Evolutionary conservation across 805 yeast species (phyloP).

Genomic region (Candida railenensis): DNA sequence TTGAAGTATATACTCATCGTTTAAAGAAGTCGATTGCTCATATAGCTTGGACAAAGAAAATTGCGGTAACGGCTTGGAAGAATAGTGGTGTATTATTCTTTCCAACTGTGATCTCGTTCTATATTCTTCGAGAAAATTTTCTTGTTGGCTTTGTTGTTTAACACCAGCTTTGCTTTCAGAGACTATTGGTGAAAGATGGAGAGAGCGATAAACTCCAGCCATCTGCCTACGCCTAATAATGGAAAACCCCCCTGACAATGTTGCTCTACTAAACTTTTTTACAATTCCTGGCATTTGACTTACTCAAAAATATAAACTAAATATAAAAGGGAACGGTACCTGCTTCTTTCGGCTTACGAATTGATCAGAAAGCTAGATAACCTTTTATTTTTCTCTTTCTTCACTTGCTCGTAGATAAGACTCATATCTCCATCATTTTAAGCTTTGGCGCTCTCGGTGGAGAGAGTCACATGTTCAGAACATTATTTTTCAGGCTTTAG

Average conservation of each 20-base stretch:
- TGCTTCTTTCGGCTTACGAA: no score
- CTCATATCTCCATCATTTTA: not conserved
- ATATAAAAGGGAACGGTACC: no score
- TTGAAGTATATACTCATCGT: slow-evolving; percentile 32
- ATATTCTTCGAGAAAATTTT: slow-evolving; percentile 50
- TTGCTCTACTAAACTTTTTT: no score
- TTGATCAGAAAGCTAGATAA: no score
- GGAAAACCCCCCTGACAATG: no score
- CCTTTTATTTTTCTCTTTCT: no score
- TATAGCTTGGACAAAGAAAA: slow-evolving; percentile 52
- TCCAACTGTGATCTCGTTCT: slow-evolving; percentile 58
- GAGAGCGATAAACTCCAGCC: not conserved
- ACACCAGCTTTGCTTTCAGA: not conserved
- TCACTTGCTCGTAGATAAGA: slow-evolving; percentile 12
- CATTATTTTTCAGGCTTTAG: no score
- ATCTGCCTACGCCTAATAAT: no score
- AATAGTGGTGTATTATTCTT: slow-evolving; percentile 55
- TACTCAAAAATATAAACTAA: no score
- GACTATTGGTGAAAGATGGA: not conserved
- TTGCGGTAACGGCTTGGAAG: slow-evolving; percentile 51
- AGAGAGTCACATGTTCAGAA: no score
- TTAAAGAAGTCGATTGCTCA: slow-evolving; percentile 37
- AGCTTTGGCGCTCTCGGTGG: no score
- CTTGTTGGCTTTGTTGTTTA: slow-evolving; percentile 18
- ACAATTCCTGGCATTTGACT: no score